These are phyloP conservation scores for Clitocybe nebularis DNA, from an alignment of 1,284 basidiomycete species.

Conservation along the genomic window DNA sequence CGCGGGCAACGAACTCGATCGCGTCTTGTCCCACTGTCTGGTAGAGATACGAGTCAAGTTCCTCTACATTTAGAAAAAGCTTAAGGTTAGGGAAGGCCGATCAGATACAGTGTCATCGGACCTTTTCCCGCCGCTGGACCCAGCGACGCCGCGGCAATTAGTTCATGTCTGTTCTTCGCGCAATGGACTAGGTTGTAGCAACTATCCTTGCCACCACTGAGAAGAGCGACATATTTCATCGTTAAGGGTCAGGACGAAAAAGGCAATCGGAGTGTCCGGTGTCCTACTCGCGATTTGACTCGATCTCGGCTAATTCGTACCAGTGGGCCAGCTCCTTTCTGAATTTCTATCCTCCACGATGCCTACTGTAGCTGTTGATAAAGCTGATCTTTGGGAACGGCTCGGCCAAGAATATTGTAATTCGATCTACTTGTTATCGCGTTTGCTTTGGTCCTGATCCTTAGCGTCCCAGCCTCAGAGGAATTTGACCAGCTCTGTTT, in stretches of 20 bases:
- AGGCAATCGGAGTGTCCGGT: conserved; percentile 17
- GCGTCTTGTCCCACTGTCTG: conserved; percentile 98
- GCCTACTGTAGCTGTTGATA: conserved; percentile 96
- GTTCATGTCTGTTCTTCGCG: conserved; percentile 80
- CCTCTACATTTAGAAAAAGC: conserved; percentile 58
- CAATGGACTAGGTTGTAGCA: conserved; percentile 96
- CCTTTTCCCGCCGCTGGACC: conserved; percentile 84
- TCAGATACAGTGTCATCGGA: conserved; percentile 31
- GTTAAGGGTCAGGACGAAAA: conserved; percentile 17
- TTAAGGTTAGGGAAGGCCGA: conserved; percentile 14
- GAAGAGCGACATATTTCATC: conserved; percentile 94
- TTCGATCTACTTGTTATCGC: conserved; percentile 21
- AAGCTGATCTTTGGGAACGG: conserved; percentile 88
- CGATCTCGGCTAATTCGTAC: conserved; percentile 22
- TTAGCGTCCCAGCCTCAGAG: conserved; percentile 64
- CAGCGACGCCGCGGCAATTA: conserved; percentile 88
- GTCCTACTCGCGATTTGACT: conserved; percentile 20
- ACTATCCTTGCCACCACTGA: conserved; percentile 98
- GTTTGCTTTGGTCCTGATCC: conserved; percentile 19
- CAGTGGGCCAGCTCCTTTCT: conserved; percentile 12
- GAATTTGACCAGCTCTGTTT: conserved; percentile 97
- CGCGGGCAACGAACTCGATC: conserved; percentile 82
- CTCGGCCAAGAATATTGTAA: conserved; percentile 84
- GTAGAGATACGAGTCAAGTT: conserved; percentile 98
- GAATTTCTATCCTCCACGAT: conserved; percentile 39